These are phyloP conservation scores for Phaeosphaeria sp. DNA, from an alignment of 2,329 filamentous ascomycete species.

Conservation along the genomic window DNA sequence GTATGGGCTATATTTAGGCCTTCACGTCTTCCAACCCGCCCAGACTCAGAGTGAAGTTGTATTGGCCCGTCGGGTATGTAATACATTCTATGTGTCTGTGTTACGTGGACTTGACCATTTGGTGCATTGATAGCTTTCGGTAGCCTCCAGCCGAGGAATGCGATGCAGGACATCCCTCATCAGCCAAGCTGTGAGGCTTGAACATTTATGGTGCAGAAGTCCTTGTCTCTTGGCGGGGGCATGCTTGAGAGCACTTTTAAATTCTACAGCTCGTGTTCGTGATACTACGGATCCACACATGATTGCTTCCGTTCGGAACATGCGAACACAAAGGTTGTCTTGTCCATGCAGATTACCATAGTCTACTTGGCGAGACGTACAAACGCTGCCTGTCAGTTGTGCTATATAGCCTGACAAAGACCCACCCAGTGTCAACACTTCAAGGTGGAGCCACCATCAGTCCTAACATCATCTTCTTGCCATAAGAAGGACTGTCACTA, in stretches of 20 bases:
- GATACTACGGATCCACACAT: background rate
- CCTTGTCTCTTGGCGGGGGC: constrained; percentile 1
- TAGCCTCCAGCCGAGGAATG: constrained; percentile 5
- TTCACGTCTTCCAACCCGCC: background rate
- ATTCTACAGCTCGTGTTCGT: constrained; percentile 9
- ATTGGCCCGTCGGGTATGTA: background rate
- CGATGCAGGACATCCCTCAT: background rate
- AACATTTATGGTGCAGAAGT: background rate
- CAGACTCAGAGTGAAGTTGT: background rate
- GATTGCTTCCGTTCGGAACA: background rate
- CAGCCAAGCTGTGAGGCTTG: background rate
- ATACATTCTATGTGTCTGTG: background rate
- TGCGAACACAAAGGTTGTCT: background rate
- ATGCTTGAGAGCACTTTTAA: background rate
- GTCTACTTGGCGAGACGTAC: constrained; percentile 8
- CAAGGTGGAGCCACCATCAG: background rate
- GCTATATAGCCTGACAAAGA: background rate
- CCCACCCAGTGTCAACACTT: background rate
- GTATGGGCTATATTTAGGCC: background rate
- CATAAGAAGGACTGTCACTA: background rate
- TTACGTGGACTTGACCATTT: background rate
- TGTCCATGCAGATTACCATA: background rate
- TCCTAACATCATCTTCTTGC: background rate
- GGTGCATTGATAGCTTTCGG: background rate
- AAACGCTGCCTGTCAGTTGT: constrained; percentile 8